These are phyloP conservation scores for Symbiotaphrina buchneri DNA, from an alignment of 495 filamentous ascomycete species.

Conservation along the genomic window DNA sequence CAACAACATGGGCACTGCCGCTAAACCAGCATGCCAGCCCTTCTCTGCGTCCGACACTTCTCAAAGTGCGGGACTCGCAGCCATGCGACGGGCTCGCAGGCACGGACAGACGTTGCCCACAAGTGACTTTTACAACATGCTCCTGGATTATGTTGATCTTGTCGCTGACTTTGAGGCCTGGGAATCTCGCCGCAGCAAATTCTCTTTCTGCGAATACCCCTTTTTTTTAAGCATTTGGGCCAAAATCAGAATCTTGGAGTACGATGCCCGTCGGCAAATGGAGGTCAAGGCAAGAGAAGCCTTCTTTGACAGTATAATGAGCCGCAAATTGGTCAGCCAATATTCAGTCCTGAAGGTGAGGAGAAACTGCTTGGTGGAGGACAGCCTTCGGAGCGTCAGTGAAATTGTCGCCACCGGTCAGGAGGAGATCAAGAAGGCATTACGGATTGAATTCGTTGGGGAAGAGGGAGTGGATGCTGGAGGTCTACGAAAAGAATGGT, in stretches of 20 bases:
- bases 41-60: slow-evolving; percentile 1
- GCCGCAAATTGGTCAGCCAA: slow-evolving; percentile 48
- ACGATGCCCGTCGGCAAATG: slow-evolving; percentile 85
- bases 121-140: slow-evolving; percentile 69
- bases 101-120: slow-evolving; percentile 49
- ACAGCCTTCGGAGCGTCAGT: slow-evolving; percentile 70
- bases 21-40: slow-evolving; percentile 6
- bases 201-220: slow-evolving; percentile 86
- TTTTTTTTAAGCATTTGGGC: slow-evolving; percentile 87
- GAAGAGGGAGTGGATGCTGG: slow-evolving; percentile 90
- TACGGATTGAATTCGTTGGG: slow-evolving; percentile 69
- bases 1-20: slow-evolving; percentile 33
- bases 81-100: slow-evolving; percentile 19
- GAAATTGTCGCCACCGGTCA: slow-evolving; percentile 64
- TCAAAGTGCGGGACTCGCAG: slow-evolving; percentile 11
- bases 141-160: slow-evolving; percentile 70
- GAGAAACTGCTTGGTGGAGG: slow-evolving; percentile 76
- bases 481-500: slow-evolving; percentile 90
- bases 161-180: slow-evolving; percentile 76
- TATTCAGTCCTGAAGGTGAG: slow-evolving; percentile 62
- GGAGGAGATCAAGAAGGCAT: slow-evolving; percentile 82
- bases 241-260: slow-evolving; percentile 81
- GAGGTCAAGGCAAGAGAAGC: slow-evolving; percentile 73
- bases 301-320: slow-evolving; percentile 75
- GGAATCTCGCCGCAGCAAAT: slow-evolving; percentile 53